Base-by-base conservation (phyloP, 2,329 filamentous ascomycete genomes). In the Cadophora malorum region DNA sequence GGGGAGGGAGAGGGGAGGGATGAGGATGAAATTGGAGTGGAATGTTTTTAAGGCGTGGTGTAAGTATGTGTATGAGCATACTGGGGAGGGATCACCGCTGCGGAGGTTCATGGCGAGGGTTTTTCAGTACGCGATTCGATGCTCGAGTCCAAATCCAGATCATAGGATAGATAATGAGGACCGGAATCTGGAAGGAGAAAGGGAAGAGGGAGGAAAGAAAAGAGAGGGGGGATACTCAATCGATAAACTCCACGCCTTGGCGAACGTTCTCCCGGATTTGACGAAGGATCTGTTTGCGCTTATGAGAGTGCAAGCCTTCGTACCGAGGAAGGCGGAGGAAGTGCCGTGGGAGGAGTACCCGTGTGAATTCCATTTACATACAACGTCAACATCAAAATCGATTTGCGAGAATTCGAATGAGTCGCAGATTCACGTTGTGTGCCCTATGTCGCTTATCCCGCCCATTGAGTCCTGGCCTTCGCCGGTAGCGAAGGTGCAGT, bases 361-460 rank as follows among this genome's bases (percentile, higher is more conserved):
- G 12, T 58, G 53, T 31, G 28, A 49, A 3, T 59, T 58, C 8
- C 53, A 65, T 31, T 45, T 58, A 16, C 63, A 65, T 12, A 33
- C 12, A 4, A 7, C 50, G 4, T 28, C 50, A 28, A 28, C 23
- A 2, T 19, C 16, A 16, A 45, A 6, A 10, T 19, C 23, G 23
- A 16, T 10, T 16, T 31, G 23, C 10, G 28, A 28, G 28, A 28
- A 28, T 28, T 53, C 23, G 9, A 21, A 19, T 7, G 16, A n/a
- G n/a, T n/a, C 58, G n/a, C 5, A 16, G 16, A 19, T 59, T 12
- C 14, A n/a, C 5, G 14, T 64, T 9, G 23, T 19, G 9, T 59
- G 53, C 19, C 63, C 41, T 8, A 31, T 21, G 8, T 59, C 35
- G 12, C 53, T 65, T 6, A n/a, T 23, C 7, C 23, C 16, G 2